Evolutionary conservation across 2,329 filamentous ascomycete species (phyloP).

Genomic region (Beauveria sp.): DNA sequence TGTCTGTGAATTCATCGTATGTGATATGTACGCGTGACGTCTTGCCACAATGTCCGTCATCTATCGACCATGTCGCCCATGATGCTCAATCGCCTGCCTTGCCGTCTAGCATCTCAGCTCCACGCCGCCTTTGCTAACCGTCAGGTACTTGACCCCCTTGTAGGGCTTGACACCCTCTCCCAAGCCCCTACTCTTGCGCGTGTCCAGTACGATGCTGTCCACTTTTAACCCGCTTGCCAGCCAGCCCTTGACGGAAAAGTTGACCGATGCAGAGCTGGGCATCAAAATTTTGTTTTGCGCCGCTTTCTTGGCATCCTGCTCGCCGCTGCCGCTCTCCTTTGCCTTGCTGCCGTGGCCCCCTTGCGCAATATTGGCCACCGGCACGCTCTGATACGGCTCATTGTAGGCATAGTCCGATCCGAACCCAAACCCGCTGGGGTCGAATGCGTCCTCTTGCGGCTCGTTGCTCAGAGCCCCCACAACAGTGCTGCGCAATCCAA

Average conservation of each 20-base stretch:
- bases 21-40: neutral
- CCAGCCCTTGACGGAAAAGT: slow-evolving; percentile 64
- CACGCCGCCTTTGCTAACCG: slow-evolving; percentile 58
- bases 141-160: slow-evolving; percentile 97
- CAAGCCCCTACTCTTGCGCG: slow-evolving; percentile 76
- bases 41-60: neutral
- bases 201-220: slow-evolving; percentile 60
- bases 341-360: slow-evolving; percentile 14
- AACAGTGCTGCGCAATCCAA: slow-evolving; percentile 72
- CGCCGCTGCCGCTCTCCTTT: slow-evolving; percentile 25
- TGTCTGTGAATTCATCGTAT: neutral
- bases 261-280: slow-evolving; percentile 70
- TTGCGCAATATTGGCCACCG: slow-evolving; percentile 27
- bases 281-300: slow-evolving; percentile 69
- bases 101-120: slow-evolving; percentile 49
- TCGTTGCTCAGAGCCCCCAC: slow-evolving; percentile 52
- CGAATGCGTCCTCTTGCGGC: slow-evolving; percentile 40
- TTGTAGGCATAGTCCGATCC: slow-evolving; percentile 44
- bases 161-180: slow-evolving; percentile 88
- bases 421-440: slow-evolving; percentile 45
- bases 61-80: neutral
- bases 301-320: slow-evolving; percentile 47
- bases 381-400: slow-evolving; percentile 47
- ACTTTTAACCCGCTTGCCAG: slow-evolving; percentile 60
- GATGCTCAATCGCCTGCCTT: neutral